Conservation (phyloP, 169 alveolate genomes). For the Plasmodium gallinaceum region DNA sequence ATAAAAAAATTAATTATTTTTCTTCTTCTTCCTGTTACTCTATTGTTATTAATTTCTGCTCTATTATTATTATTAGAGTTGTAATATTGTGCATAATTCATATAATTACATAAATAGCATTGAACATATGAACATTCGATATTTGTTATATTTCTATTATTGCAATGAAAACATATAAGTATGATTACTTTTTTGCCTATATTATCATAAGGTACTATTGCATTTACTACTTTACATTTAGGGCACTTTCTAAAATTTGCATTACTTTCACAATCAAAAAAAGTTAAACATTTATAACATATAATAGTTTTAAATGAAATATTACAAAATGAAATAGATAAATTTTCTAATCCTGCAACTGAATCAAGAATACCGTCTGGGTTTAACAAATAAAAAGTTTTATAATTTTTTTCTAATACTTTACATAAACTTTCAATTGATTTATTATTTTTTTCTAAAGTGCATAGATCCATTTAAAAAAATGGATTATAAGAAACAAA, state of each 20-base stretch:
- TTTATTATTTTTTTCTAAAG: conserved; percentile 15
- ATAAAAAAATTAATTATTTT: neutral
- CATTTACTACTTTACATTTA: conserved; percentile 41
- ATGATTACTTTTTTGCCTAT: conserved; percentile 44
- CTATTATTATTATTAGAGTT: conserved; percentile 5
- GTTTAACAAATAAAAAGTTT: conserved; percentile 41
- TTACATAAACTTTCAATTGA: conserved; percentile 13
- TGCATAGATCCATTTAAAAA: conserved; percentile 25
- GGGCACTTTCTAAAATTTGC: conserved; percentile 27
- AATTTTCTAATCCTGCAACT: conserved; percentile 55
- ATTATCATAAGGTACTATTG: conserved; percentile 39
- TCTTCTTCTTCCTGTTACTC: neutral
- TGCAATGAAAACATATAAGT: conserved; percentile 34
- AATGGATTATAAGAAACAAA: neutral
- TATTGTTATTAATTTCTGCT: neutral
- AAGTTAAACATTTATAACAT: conserved; percentile 30
- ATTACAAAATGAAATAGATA: conserved; percentile 2
- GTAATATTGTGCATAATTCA: conserved; percentile 13
- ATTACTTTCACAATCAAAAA: conserved; percentile 52
- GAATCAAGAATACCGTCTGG: conserved; percentile 69
- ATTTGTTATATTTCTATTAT: conserved; percentile 27
- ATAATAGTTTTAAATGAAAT: conserved; percentile 5
- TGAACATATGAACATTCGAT: conserved; percentile 28
- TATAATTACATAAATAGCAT: conserved; percentile 30
- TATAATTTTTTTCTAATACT: conserved; percentile 13